Conservation (phyloP, 495 filamentous ascomycete genomes). For the Penicillium paradoxum region DNA sequence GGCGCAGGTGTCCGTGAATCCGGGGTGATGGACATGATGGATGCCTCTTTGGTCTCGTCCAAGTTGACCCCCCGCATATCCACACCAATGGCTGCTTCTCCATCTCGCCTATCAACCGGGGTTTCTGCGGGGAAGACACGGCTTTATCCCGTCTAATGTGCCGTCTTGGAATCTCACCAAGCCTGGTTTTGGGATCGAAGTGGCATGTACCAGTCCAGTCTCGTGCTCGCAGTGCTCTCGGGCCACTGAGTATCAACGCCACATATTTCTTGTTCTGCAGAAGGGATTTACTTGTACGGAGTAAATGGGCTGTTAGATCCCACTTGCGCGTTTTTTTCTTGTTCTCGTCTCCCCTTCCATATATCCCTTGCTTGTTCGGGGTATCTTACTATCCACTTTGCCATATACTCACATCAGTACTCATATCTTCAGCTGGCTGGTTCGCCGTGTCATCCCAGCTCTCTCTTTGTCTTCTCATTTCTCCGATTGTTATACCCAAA, state of each 20-base stretch:
- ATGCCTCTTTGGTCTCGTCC: not conserved
- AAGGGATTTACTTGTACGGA: no score
- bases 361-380: constrained; percentile 15
- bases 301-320: not conserved
- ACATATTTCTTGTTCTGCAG: not conserved
- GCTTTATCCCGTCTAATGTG: not conserved
- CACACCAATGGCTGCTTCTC: not conserved
- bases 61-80: not conserved
- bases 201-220: not conserved
- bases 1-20: no score
- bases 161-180: not conserved
- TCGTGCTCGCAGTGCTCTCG: not conserved
- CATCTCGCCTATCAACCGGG: not conserved
- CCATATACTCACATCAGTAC: not conserved
- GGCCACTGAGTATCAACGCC: not conserved
- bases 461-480: not conserved
- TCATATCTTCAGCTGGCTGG: not conserved
- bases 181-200: not conserved
- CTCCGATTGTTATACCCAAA: not conserved
- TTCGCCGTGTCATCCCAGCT: not conserved
- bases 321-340: no score
- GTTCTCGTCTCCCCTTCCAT: not conserved
- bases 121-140: constrained; percentile 4
- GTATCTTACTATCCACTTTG: constrained; percentile 11
- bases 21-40: no score